Conservation (phyloP, 2,329 filamentous ascomycete genomes). For the Aspergillus neoniger region DNA sequence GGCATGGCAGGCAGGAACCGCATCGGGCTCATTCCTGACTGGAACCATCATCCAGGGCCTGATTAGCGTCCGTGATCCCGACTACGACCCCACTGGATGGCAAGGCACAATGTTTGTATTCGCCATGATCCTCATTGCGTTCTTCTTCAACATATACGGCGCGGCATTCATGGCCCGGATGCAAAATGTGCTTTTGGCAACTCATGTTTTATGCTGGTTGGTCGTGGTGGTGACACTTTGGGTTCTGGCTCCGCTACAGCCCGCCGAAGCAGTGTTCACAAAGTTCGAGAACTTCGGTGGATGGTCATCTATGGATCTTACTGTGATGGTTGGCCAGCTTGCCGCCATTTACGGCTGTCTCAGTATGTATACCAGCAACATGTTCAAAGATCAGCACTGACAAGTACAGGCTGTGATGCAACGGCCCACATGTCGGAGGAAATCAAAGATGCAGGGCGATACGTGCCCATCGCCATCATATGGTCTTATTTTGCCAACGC, state of each 20-base stretch:
- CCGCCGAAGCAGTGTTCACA: slow-evolving; percentile 36
- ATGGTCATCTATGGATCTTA: slow-evolving; percentile 40
- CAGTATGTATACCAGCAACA: slow-evolving; percentile 11
- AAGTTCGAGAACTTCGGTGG: slow-evolving; percentile 42
- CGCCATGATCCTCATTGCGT: slow-evolving; percentile 48
- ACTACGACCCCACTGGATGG: slow-evolving; percentile 48
- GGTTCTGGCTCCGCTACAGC: slow-evolving; percentile 35
- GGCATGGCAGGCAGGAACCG: slow-evolving; percentile 53
- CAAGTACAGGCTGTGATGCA: slow-evolving; percentile 25
- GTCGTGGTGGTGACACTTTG: slow-evolving; percentile 34
- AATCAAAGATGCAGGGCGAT: slow-evolving; percentile 48
- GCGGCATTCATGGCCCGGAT: slow-evolving; percentile 37
- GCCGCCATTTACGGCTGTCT: slow-evolving; percentile 34
- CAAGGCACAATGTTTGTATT: slow-evolving; percentile 55
- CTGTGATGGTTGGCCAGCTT: slow-evolving; percentile 44
- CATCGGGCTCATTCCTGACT: slow-evolving; percentile 51
- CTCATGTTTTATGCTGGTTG: slow-evolving; percentile 43
- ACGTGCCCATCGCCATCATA: slow-evolving; percentile 50
- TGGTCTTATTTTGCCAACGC: slow-evolving; percentile 51
- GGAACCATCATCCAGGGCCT: slow-evolving; percentile 52
- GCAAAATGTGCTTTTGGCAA: slow-evolving; percentile 42
- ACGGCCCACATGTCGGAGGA: slow-evolving; percentile 50
- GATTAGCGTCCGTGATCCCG: slow-evolving; percentile 45
- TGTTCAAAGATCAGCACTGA: background rate
- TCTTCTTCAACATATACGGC: slow-evolving; percentile 44